Percentiles rank a stretch among this genome's conserved stretches.
Evolutionary conservation across 2,329 filamentous ascomycete genomes (phyloP).

Genomic region (Rhynchosporium agropyri): DNA sequence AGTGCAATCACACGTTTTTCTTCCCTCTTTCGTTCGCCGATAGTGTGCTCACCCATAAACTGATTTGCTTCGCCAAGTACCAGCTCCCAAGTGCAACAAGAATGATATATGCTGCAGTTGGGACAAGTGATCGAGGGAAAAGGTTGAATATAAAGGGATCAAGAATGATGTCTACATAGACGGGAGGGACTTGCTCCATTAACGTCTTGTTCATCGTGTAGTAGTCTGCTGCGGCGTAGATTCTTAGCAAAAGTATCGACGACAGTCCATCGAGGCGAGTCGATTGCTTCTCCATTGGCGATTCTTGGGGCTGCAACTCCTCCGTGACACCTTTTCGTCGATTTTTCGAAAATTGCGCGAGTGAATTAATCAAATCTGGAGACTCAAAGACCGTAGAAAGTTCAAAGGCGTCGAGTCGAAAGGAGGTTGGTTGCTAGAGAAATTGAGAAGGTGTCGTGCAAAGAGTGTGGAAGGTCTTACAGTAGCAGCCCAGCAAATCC

Average conservation of each 20-base stretch:
- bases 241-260: slow-evolving; percentile 54
- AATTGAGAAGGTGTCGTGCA: slow-evolving; percentile 14
- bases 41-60: slow-evolving; percentile 29
- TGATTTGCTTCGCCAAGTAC: slow-evolving; percentile 38
- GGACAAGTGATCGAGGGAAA: slow-evolving; percentile 75
- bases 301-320: slow-evolving; percentile 25
- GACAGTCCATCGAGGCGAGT: slow-evolving; percentile 26
- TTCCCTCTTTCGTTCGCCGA: not conserved
- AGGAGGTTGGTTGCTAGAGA: slow-evolving; percentile 80
- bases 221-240: slow-evolving; percentile 81
- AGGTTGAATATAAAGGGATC: slow-evolving; percentile 83
- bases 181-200: slow-evolving; percentile 74
- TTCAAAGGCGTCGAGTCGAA: slow-evolving; percentile 68
- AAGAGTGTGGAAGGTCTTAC: slow-evolving; percentile 57
- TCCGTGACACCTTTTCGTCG: slow-evolving; percentile 45
- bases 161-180: slow-evolving; percentile 79
- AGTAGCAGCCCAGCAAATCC: slow-evolving; percentile 90
- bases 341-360: slow-evolving; percentile 62
- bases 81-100: slow-evolving; percentile 54
- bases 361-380: slow-evolving; percentile 64
- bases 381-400: slow-evolving; percentile 63
- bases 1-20: slow-evolving; percentile 4
- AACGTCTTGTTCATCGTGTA: slow-evolving; percentile 73
- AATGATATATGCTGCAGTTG: slow-evolving; percentile 70
- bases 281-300: slow-evolving; percentile 12